A percentile compares a stretch with the other conserved stretches of the same genome.
Conservation (phyloP, 2,329 filamentous ascomycete species). For the Ophiostoma angusticollis region DNA sequence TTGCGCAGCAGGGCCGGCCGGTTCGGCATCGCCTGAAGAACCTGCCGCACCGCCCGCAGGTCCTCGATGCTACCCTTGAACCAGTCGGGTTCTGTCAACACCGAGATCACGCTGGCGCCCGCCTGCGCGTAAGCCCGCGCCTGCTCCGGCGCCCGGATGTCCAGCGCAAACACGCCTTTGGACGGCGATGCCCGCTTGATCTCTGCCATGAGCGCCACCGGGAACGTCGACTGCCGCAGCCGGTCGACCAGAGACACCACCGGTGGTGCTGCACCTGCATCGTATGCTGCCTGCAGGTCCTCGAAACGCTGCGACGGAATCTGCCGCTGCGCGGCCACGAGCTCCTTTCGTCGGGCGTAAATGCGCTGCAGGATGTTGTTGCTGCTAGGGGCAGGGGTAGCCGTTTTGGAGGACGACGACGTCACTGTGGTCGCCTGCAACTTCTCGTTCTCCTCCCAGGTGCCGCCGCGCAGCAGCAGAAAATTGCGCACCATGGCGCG, state of each 20-base stretch:
- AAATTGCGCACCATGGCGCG: slow-evolving; percentile 89
- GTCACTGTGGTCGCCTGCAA: slow-evolving; percentile 29
- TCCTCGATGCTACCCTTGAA: slow-evolving; percentile 98
- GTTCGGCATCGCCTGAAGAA: slow-evolving; percentile 81
- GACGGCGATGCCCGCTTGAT: slow-evolving; percentile 95
- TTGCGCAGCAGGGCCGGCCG: slow-evolving; percentile 86
- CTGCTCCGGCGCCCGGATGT: slow-evolving; percentile 78
- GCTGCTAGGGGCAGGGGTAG: slow-evolving; percentile 28
- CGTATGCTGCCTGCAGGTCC: slow-evolving; percentile 78
- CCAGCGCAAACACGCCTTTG: slow-evolving; percentile 83
- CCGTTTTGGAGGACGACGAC: slow-evolving; percentile 13
- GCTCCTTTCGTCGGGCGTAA: slow-evolving; percentile 64
- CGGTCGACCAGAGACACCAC: slow-evolving; percentile 69
- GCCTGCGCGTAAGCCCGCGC: slow-evolving; percentile 85
- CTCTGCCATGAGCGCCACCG: slow-evolving; percentile 91
- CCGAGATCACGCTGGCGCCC: slow-evolving; percentile 92
- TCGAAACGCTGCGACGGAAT: slow-evolving; percentile 72
- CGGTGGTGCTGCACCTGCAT: slow-evolving; percentile 73
- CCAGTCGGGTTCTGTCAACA: slow-evolving; percentile 97
- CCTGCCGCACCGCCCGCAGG: slow-evolving; percentile 72
- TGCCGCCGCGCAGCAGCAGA: slow-evolving; percentile 73
- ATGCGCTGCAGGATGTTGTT: slow-evolving; percentile 84
- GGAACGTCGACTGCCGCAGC: slow-evolving; percentile 67
- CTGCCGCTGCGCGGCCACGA: slow-evolving; percentile 68
- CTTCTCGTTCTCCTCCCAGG: slow-evolving; percentile 69